Evolutionary conservation across 768 basidiomycete species (phyloP).

Genomic region (Boletellus sp.): DNA sequence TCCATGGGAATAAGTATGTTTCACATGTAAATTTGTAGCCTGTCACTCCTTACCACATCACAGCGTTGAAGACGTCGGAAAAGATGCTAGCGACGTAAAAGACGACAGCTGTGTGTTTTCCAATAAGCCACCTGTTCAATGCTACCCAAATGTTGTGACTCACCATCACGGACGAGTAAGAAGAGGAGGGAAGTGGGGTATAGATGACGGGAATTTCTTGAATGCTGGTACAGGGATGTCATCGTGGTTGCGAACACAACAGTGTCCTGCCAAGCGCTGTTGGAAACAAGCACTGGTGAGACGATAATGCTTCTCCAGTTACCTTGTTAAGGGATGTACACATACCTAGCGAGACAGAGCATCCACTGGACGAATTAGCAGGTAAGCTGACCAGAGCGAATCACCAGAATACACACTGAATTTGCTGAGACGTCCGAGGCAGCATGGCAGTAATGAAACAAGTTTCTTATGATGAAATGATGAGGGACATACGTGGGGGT

Average conservation of each 20-base stretch:
- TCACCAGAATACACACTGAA: neutral
- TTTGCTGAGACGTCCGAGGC: neutral
- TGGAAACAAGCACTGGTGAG: neutral
- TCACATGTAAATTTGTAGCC: neutral
- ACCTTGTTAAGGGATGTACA: neutral
- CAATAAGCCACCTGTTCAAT: neutral
- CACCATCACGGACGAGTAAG: slow-evolving; percentile 14
- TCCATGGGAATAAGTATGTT: neutral
- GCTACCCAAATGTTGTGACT: neutral
- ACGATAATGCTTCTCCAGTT: neutral
- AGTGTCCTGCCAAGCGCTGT: slow-evolving; percentile 9
- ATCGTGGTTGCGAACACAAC: slow-evolving; percentile 2
- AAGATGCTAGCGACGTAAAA: slow-evolving; percentile 6
- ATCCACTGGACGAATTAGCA: slow-evolving; percentile 4
- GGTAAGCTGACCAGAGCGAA: neutral
- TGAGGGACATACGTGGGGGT: slow-evolving; percentile 1
- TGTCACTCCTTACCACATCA: slow-evolving; percentile 2
- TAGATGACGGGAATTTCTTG: neutral
- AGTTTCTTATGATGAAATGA: neutral
- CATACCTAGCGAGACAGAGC: slow-evolving; percentile 2
- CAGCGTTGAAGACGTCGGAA: neutral
- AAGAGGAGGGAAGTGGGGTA: slow-evolving; percentile 9
- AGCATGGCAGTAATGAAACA: neutral
- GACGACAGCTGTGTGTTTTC: neutral
- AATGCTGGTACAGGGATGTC: slow-evolving; percentile 5